Evolutionary conservation across 768 basidiomycete species (phyloP), one percentile per base, ranked within the genome.

Genomic region (Mrakia hoshinonis): DNA sequence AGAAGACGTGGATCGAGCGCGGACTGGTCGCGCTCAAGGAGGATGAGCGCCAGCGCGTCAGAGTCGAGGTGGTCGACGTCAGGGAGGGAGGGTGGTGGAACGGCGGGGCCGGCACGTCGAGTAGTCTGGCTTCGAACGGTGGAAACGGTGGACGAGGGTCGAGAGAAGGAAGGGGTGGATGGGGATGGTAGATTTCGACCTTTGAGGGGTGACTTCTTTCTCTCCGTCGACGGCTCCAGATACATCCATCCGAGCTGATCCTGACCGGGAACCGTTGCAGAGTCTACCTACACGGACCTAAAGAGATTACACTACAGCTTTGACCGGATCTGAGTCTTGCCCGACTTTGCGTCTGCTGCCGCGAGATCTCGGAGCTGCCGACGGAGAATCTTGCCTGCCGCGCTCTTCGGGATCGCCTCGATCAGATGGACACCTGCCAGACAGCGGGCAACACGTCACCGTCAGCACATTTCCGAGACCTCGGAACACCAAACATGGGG

Each of bases 311-410:
- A 7, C 43, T 43, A 61, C 4, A 61, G 58, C 58, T 38, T 61
- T 22, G 58, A 61, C 34, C 58, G 31, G 9, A 61, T 36, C 34
- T 61, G 34, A 15, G 36, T 36, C 58, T 38, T 61, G 18, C 58
- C 58, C 7, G 31, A 15, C 20, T 38, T 36, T 20, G 31, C 31
- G 20, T 61, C 58, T 6, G 58, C 34, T n/a, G 58, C 58, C 10
- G 87, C 89, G 55, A 82, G 79, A 3, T 87, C 89, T 10, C 90
- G 84, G 52, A 94, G 81, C 74, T 91, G 85, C 29, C 89, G 84
- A 54, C 91, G 83, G 43, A 94, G 79, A 76, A 96, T 96, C 80
- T 95, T 94, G 4, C 92, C 92, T 66, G 90, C 85, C 39, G 91
- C 86, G 75, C 90, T 92, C 79, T 89, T 90, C 0, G 89, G 89